phyloP scores from a whole-genome alignment of 148 eudicot species.

The Cornus suecica region DNA sequence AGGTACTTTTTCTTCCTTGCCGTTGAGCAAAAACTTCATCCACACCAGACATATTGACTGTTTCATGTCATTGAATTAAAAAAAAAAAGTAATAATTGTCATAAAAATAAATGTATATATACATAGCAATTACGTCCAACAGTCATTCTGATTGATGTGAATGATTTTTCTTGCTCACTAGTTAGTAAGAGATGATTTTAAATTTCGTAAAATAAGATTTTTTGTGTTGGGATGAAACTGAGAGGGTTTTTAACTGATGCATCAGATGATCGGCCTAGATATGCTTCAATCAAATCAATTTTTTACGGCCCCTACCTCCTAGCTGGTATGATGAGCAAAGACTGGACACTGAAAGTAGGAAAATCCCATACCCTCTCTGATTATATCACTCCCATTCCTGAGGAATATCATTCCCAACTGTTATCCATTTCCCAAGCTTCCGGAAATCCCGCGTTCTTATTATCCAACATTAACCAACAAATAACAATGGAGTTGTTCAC shows the following conservation, averaged over 20 bases:
- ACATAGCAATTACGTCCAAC: no score
- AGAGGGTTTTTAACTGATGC: not conserved
- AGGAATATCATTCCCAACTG: constrained; percentile 46
- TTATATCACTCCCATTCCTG: constrained; percentile 62
- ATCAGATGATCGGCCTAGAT: constrained; percentile 77
- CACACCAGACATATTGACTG: no score
- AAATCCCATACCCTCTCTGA: constrained; percentile 33
- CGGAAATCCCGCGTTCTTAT: constrained; percentile 32
- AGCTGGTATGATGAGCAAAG: constrained; percentile 64
- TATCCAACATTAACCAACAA: constrained; percentile 29
- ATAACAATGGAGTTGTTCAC: constrained; percentile 45
- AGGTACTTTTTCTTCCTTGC: constrained; percentile 44
- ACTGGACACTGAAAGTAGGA: constrained; percentile 51
- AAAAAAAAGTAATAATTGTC: no score
- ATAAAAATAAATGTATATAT: no score
- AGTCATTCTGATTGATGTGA: no score
- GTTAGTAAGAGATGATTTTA: no score
- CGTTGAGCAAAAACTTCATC: not conserved
- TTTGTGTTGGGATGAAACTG: not conserved
- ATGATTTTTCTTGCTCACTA: no score
- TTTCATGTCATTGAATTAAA: no score
- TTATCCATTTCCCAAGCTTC: constrained; percentile 54
- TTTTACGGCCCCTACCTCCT: constrained; percentile 88
- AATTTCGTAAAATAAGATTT: no score
- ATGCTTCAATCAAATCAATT: constrained; percentile 62